Percentiles rank a stretch among this genome's conserved stretches.
Conservation (phyloP, 2,329 filamentous ascomycete genomes). For the Colletotrichum echinochloae region DNA sequence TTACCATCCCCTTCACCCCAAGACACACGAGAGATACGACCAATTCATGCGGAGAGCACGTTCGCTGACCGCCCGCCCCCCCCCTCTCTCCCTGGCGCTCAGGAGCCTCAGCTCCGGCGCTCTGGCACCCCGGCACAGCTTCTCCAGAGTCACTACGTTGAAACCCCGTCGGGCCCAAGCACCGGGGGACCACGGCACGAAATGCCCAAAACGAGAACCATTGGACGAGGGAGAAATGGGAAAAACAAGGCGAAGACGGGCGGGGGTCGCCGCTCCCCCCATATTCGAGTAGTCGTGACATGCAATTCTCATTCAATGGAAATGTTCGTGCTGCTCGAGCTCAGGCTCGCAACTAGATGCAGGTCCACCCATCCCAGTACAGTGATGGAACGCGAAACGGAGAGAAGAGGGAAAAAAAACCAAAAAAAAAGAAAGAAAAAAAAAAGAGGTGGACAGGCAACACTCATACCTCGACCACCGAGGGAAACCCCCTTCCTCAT, state of each 20-base stretch:
- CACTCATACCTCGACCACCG: neutral
- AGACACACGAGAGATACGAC: neutral
- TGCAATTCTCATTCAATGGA: slow-evolving; percentile 12
- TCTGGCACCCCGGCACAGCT: slow-evolving; percentile 4
- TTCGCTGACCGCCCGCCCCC: neutral
- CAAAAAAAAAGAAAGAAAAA: neutral
- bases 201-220: slow-evolving; percentile 8
- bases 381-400: neutral
- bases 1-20: slow-evolving; percentile 10
- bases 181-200: slow-evolving; percentile 24
- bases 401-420: neutral
- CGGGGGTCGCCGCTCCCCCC: neutral
- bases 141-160: slow-evolving; percentile 15
- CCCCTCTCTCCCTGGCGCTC: neutral
- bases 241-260: neutral
- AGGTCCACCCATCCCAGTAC: neutral
- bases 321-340: slow-evolving; percentile 9
- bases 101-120: slow-evolving; percentile 5
- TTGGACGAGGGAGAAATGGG: slow-evolving; percentile 10
- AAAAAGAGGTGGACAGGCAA: slow-evolving; percentile 7
- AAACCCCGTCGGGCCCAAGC: slow-evolving; percentile 26
- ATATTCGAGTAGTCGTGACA: neutral
- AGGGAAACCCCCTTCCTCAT: neutral
- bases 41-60: neutral
- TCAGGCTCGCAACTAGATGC: slow-evolving; percentile 21